These are phyloP conservation scores for Citrus inodora DNA, from an alignment of 345 rosid genomes.

Conservation along the genomic window DNA sequence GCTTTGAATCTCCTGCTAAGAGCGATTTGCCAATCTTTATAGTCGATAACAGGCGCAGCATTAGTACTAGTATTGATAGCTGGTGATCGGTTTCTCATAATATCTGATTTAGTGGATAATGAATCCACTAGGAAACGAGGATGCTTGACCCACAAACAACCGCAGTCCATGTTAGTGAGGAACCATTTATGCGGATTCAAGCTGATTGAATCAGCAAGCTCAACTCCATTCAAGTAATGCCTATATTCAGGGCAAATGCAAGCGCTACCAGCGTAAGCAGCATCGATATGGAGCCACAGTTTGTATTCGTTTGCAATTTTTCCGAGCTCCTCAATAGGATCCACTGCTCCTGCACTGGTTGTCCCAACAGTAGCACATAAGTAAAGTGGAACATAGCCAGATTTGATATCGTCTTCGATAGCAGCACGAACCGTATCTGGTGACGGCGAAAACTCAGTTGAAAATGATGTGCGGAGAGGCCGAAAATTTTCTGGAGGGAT, in stretches of 20 bases:
- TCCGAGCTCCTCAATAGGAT: constrained; percentile 19
- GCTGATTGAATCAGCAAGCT: not conserved
- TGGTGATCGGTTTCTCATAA: not conserved
- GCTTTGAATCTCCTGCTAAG: constrained; percentile 28
- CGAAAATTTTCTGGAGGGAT: not conserved
- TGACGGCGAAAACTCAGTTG: not conserved
- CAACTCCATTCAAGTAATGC: constrained; percentile 2
- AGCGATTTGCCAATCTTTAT: constrained; percentile 37
- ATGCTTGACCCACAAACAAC: constrained; percentile 29
- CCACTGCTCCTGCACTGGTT: constrained; percentile 22
- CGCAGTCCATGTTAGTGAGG: constrained; percentile 25
- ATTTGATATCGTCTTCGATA: not conserved
- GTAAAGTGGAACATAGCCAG: constrained; percentile 24
- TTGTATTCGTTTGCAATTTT: constrained; percentile 17
- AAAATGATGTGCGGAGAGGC: not conserved
- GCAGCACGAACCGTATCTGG: not conserved
- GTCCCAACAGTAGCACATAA: constrained; percentile 29
- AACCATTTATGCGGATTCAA: constrained; percentile 1
- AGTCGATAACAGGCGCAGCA: constrained; percentile 9
- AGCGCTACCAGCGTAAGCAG: constrained; percentile 30
- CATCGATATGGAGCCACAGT: constrained; percentile 39
- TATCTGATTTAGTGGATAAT: constrained; percentile 11
- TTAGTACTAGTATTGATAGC: constrained; percentile 5
- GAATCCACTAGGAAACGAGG: constrained; percentile 7
- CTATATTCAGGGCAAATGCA: constrained; percentile 19